These are phyloP conservation scores for Fusarium vanettenii DNA, from an alignment of 2,329 filamentous ascomycete genomes.

Conservation along the genomic window DNA sequence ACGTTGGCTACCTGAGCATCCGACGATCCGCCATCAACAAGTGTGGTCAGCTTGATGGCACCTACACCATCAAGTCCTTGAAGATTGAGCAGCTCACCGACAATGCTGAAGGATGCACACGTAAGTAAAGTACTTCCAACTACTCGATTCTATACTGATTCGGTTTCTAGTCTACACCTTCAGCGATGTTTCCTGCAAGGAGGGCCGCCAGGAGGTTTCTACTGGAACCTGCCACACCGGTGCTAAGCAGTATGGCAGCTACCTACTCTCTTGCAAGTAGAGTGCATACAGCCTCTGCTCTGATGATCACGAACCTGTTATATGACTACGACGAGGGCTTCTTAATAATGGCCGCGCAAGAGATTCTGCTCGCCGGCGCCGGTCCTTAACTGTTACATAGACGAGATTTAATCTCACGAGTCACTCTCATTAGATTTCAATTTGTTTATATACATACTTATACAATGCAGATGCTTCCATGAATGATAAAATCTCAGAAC, in stretches of 20 bases:
- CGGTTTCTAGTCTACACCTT: background rate
- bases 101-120: background rate
- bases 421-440: background rate
- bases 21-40: background rate
- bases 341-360: background rate
- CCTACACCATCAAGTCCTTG: background rate
- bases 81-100: background rate
- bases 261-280: background rate
- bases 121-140: no score
- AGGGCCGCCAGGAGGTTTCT: background rate
- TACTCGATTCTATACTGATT: no score
- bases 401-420: background rate
- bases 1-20: conserved; percentile 9
- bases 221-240: background rate
- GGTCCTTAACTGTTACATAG: background rate
- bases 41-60: background rate
- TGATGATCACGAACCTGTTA: background rate
- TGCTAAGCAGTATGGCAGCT: background rate
- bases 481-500: no score
- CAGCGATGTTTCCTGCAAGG: background rate
- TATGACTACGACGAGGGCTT: background rate
- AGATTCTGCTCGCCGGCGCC: background rate
- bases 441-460: background rate
- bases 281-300: background rate
- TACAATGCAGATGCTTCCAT: background rate